Evolutionary conservation across 495 filamentous ascomycete genomes (phyloP).

Genomic region (Neurospora sp.): DNA sequence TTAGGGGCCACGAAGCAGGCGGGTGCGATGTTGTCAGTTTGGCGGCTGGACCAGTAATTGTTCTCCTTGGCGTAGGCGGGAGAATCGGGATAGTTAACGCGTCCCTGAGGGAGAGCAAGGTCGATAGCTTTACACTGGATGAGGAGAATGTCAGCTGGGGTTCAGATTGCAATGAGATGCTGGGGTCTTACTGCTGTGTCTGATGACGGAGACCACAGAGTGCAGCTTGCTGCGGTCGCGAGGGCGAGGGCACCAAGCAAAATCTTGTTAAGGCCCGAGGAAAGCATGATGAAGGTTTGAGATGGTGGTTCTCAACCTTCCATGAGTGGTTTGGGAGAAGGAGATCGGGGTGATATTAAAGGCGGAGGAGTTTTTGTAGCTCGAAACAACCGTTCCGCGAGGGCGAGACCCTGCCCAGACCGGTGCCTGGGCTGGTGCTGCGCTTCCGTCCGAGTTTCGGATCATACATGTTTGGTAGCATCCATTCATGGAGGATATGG

Average conservation of each 20-base stretch:
- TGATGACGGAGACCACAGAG: background rate
- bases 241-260: background rate
- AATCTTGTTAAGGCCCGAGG: background rate
- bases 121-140: constrained; percentile 10
- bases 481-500: background rate
- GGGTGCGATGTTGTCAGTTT: constrained; percentile 19
- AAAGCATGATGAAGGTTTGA: background rate
- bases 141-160: background rate
- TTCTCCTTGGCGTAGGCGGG: constrained; percentile 7
- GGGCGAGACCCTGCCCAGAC: background rate
- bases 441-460: background rate
- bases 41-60: constrained; percentile 43
- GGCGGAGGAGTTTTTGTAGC: background rate
- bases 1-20: constrained; percentile 34
- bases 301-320: background rate
- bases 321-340: background rate
- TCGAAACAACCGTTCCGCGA: background rate
- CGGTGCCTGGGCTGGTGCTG: background rate
- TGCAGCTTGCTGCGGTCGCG: background rate
- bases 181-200: background rate
- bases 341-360: background rate
- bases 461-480: background rate
- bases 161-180: background rate
- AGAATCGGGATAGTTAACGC: constrained; percentile 11
- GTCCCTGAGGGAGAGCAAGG: constrained; percentile 5